Conservation (phyloP, 2,329 filamentous ascomycete species). For the Fusarium fujikuroi region DNA sequence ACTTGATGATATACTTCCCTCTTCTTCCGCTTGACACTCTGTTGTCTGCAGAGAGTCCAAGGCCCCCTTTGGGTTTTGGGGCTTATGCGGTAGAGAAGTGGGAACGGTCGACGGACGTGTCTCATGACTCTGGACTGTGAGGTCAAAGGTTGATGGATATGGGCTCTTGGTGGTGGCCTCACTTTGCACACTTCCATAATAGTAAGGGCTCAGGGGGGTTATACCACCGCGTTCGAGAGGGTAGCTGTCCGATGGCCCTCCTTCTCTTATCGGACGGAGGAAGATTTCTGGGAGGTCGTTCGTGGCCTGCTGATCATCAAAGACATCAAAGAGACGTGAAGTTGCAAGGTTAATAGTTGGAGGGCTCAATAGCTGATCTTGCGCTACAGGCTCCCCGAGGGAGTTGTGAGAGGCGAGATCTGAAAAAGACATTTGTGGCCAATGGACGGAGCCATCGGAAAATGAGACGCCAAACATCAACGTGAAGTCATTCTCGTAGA, state of each 20-base stretch:
- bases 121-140: not conserved
- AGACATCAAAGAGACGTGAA: fast-evolving
- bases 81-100: fast-evolving
- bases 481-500: not conserved
- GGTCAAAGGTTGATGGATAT: not conserved
- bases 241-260: not conserved
- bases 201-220: fast-evolving
- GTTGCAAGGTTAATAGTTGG: fast-evolving
- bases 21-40: fast-evolving
- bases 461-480: fast-evolving
- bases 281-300: fast-evolving
- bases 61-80: fast-evolving
- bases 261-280: fast-evolving
- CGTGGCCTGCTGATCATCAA: fast-evolving
- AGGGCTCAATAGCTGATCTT: fast-evolving
- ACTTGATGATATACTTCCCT: fast-evolving
- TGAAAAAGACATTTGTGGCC: fast-evolving
- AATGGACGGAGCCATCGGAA: fast-evolving
- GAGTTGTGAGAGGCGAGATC: not conserved
- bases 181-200: no score
- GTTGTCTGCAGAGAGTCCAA: fast-evolving
- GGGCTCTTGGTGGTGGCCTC: not conserved
- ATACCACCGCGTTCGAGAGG: fast-evolving
- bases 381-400: fast-evolving
- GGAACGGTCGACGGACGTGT: not conserved